Percentiles rank a stretch among this genome's conserved stretches.
Conservation (phyloP, 2,329 filamentous ascomycete genomes). For the Colletotrichum lupini region DNA sequence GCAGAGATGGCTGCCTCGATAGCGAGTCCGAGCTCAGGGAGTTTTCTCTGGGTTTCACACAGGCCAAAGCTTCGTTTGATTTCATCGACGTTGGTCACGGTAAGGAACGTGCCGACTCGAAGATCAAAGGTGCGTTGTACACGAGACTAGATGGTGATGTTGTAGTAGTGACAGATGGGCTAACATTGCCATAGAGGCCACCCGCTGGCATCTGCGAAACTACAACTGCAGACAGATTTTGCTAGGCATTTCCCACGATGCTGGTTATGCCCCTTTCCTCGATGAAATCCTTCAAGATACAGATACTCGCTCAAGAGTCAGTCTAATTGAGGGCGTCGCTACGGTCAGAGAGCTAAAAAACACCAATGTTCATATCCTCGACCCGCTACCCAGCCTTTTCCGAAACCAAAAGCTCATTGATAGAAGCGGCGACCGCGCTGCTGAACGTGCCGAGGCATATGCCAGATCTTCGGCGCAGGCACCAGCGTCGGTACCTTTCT, state of each 20-base stretch:
- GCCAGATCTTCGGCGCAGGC: slow-evolving; percentile 31
- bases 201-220: slow-evolving; percentile 69
- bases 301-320: slow-evolving; percentile 55
- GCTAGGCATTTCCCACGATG: slow-evolving; percentile 71
- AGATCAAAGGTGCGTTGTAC: slow-evolving; percentile 64
- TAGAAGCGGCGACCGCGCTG: slow-evolving; percentile 40
- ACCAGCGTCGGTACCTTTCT: not conserved
- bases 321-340: slow-evolving; percentile 65
- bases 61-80: slow-evolving; percentile 68
- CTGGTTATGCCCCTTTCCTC: slow-evolving; percentile 69
- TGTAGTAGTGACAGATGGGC: not conserved
- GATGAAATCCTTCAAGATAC: slow-evolving; percentile 63
- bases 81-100: slow-evolving; percentile 71
- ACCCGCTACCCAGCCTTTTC: slow-evolving; percentile 61
- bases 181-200: slow-evolving; percentile 51
- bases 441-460: slow-evolving; percentile 12
- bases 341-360: slow-evolving; percentile 60
- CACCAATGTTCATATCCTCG: slow-evolving; percentile 58
- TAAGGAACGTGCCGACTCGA: slow-evolving; percentile 69
- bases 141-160: not conserved
- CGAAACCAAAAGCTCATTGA: slow-evolving; percentile 63
- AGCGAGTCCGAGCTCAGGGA: slow-evolving; percentile 60
- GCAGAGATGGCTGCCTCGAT: slow-evolving; percentile 57
- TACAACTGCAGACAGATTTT: slow-evolving; percentile 71
- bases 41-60: slow-evolving; percentile 70